Evolutionary conservation across 2,329 filamentous ascomycete species (phyloP).

Genomic region (Dryadomyces sulphureus): DNA sequence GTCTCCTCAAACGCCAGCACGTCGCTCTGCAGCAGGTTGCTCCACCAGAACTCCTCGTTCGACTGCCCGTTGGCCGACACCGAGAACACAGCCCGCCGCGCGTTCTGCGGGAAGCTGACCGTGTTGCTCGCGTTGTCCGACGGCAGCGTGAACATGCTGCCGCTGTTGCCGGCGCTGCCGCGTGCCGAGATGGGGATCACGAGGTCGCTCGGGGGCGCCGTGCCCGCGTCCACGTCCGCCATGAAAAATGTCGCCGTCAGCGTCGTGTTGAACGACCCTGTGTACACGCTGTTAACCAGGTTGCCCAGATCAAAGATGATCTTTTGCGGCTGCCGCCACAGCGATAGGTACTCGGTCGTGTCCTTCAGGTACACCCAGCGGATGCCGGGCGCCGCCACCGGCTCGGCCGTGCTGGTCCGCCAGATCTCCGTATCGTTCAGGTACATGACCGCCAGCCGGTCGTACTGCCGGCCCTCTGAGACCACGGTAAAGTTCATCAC

Average conservation of each 20-base stretch:
- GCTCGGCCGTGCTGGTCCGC: slow-evolving; percentile 70
- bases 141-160: slow-evolving; percentile 57
- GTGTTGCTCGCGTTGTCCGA: slow-evolving; percentile 42
- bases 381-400: slow-evolving; percentile 50
- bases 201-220: slow-evolving; percentile 38
- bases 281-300: slow-evolving; percentile 55
- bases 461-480: slow-evolving; percentile 58
- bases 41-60: slow-evolving; percentile 76
- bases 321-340: slow-evolving; percentile 57
- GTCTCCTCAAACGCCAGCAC: slow-evolving; percentile 40
- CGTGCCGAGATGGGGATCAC: slow-evolving; percentile 53
- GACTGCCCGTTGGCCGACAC: slow-evolving; percentile 66
- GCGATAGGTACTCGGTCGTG: slow-evolving; percentile 52
- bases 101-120: slow-evolving; percentile 49
- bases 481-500: slow-evolving; percentile 63
- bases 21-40: slow-evolving; percentile 53
- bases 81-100: slow-evolving; percentile 55
- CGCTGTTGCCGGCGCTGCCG: slow-evolving; percentile 28
- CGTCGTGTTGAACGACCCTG: slow-evolving; percentile 57
- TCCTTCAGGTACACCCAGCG: slow-evolving; percentile 67
- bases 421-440: slow-evolving; percentile 69
- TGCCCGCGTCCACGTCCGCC: slow-evolving; percentile 21
- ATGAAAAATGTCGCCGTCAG: slow-evolving; percentile 59
- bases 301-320: slow-evolving; percentile 72
- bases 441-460: slow-evolving; percentile 62